Percentiles rank a stretch among this genome's conserved stretches.
Evolutionary conservation across 2,329 filamentous ascomycete species (phyloP).

Genomic region (Talaromyces sp.): DNA sequence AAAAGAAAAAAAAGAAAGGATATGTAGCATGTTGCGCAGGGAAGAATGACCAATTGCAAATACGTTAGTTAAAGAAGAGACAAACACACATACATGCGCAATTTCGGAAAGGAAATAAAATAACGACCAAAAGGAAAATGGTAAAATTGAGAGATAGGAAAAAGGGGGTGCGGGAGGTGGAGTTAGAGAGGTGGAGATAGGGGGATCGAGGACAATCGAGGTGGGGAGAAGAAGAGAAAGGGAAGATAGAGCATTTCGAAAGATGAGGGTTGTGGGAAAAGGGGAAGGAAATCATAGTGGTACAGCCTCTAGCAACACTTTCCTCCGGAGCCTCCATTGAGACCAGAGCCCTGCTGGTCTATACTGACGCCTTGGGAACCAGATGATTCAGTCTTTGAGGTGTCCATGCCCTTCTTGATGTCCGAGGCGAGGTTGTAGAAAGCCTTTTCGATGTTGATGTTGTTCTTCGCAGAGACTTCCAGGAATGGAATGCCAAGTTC

Average conservation of each 20-base stretch:
- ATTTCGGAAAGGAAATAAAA: slow-evolving; percentile 15
- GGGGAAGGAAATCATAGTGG: slow-evolving; percentile 13
- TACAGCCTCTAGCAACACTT: slow-evolving; percentile 72
- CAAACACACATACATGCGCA: slow-evolving; percentile 4
- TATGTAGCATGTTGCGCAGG: slow-evolving; percentile 18
- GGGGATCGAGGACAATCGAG: background rate
- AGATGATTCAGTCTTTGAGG: slow-evolving; percentile 72
- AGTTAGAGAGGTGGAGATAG: background rate
- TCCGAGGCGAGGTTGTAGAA: slow-evolving; percentile 94
- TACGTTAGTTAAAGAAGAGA: slow-evolving; percentile 4
- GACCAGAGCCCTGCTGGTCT: slow-evolving; percentile 59
- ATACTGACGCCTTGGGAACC: slow-evolving; percentile 68
- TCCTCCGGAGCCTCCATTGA: slow-evolving; percentile 56
- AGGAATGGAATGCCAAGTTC: slow-evolving; percentile 98
- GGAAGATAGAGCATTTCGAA: background rate
- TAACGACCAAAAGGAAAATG: slow-evolving; percentile 6
- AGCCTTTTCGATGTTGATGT: slow-evolving; percentile 99
- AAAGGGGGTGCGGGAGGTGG: slow-evolving; percentile 2
- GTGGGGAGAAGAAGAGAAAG: background rate
- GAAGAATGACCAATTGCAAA: slow-evolving; percentile 16
- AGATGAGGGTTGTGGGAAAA: slow-evolving; percentile 1
- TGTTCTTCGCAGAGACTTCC: slow-evolving; percentile 97
- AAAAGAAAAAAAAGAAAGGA: slow-evolving; percentile 14
- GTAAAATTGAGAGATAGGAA: slow-evolving; percentile 6
- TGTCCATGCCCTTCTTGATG: slow-evolving; percentile 99